These are phyloP conservation scores for Pythium sp. DNA, from an alignment of 352 stramenopile species.

Conservation along the genomic window DNA sequence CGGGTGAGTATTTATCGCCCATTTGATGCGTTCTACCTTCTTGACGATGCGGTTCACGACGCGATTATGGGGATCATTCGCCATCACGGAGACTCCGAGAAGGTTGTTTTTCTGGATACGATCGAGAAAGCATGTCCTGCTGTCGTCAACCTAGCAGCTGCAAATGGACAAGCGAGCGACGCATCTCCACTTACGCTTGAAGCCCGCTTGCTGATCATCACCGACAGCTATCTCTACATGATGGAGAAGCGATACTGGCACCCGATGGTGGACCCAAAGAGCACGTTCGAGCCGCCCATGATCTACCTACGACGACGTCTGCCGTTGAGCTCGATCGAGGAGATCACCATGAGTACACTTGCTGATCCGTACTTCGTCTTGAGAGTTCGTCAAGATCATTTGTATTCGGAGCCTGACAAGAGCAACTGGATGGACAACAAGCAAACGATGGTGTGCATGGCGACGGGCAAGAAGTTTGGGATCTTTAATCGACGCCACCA, in stretches of 20 bases:
- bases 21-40: constrained; percentile 84
- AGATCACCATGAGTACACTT: constrained; percentile 77
- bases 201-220: constrained; percentile 65
- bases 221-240: constrained; percentile 70
- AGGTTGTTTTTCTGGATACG: constrained; percentile 79
- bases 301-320: constrained; percentile 73
- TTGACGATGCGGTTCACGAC: constrained; percentile 57
- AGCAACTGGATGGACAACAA: constrained; percentile 87
- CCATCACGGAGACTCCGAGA: constrained; percentile 76
- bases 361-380: constrained; percentile 82
- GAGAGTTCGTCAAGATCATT: constrained; percentile 49
- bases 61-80: constrained; percentile 63
- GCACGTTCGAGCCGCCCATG: constrained; percentile 49
- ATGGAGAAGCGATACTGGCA: constrained; percentile 75
- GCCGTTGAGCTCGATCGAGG: constrained; percentile 57
- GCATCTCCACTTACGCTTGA: constrained; percentile 34
- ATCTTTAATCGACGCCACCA: constrained; percentile 88
- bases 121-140: constrained; percentile 59
- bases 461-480: constrained; percentile 84
- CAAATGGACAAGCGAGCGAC: constrained; percentile 18
- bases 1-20: constrained; percentile 86
- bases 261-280: constrained; percentile 53
- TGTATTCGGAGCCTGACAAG: constrained; percentile 65
- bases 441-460: constrained; percentile 79
- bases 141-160: constrained; percentile 8